Conservation (phyloP, 495 filamentous ascomycete species). For the Lasiosphaeris hirsuta region DNA sequence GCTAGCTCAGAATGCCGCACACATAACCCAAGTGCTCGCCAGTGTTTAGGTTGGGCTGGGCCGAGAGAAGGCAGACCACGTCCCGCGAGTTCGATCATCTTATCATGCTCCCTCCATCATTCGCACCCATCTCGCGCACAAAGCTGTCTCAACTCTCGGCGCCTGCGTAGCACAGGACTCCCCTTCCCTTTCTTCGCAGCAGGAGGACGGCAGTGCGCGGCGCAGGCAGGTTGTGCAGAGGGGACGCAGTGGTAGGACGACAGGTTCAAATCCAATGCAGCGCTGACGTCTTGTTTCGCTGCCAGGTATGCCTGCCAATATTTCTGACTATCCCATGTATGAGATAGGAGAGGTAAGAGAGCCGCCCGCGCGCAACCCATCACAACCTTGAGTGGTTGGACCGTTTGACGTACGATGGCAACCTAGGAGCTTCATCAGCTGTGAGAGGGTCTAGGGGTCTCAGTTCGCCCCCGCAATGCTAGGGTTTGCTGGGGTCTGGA, state of each 20-base stretch:
- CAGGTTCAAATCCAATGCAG: constrained; percentile 3
- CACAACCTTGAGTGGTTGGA: not conserved
- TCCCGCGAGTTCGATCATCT: too few species aligned
- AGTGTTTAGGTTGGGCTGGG: too few species aligned
- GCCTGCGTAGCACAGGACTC: too few species aligned
- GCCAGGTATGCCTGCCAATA: not conserved
- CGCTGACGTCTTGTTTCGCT: not conserved
- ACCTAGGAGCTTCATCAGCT: constrained; percentile 6
- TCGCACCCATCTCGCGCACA: too few species aligned
- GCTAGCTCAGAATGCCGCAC: too few species aligned
- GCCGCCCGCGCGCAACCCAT: not conserved
- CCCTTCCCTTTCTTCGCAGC: too few species aligned
- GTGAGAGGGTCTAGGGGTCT: constrained; percentile 25
- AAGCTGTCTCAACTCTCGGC: too few species aligned
- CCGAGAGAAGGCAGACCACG: too few species aligned
- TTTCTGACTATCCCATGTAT: not conserved
- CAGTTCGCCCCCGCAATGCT: constrained; percentile 30
- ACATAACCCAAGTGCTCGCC: too few species aligned
- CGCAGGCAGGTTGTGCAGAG: too few species aligned
- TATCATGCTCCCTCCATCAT: too few species aligned
- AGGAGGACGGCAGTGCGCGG: too few species aligned
- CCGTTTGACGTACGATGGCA: not conserved
- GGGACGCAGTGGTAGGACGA: not conserved
- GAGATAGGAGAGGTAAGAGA: constrained; percentile 1
- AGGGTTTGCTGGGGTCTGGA: constrained; percentile 36